Evolutionary conservation across 2,329 filamentous ascomycete genomes (phyloP), one percentile per base, ranked within the genome.

Genomic region (Cladosporium sp.): DNA sequence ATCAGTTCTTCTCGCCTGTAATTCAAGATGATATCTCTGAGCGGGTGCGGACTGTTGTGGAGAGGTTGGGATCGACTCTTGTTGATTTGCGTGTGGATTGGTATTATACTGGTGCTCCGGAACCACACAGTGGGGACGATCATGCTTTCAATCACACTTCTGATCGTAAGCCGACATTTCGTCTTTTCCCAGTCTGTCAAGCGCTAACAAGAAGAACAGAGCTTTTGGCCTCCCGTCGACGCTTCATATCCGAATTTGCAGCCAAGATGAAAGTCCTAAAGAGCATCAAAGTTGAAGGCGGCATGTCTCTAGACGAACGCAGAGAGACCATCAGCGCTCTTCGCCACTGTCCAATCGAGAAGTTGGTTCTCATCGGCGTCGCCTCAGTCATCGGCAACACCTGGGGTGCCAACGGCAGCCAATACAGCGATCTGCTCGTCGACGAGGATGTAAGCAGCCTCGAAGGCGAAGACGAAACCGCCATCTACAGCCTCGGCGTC

Each of bases 201-300:
- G 8, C 30, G n/a, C 19, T 20, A 5, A 14, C 40, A 25, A 34
- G 8, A 34, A 11, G 30, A 34, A 8, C 17, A 50, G 30, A 50
- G 9, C 15, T 37, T n/a, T 43, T 28, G 15, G 3, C 28, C 9
- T 45, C 47, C 4, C 63, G 71, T n/a, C 63, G 68, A 19, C 61
- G 62, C 1, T 73, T 80, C 67, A 77, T 80, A 39, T 67, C 67
- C 25, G 70, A 75, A 5, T 79, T 80, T 52, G 75, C 73, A 1
- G 65, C 73, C 1, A 67, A 70, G 34, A 74, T 79, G 75, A 71
- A 63, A 1, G 74, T 67, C n/a, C 52, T 80, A 3, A 65, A 76
- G 58, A 70, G 68, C 40, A 69, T 80, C 65, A 80, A 80, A 59
- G 66, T 80, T 19, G 77, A 80, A 67, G 77, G 77, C 17, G 75